Evolutionary conservation across 345 rosid species (phyloP), one percentile per base, ranked within the genome.

Genomic region (Excoecaria agallocha): DNA sequence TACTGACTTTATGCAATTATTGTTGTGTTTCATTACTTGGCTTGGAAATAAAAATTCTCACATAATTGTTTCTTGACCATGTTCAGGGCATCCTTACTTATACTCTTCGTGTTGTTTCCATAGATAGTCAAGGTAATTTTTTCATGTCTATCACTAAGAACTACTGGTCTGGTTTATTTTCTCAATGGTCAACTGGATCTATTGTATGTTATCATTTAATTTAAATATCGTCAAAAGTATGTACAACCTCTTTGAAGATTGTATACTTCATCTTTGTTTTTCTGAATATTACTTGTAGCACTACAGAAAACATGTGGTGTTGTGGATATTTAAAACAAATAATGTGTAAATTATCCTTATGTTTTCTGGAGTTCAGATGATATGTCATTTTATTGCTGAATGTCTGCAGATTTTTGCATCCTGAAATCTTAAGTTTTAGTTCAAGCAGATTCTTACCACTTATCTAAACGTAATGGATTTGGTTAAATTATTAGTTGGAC

Each of bases 91-190:
- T 78, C 66, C 77, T 73, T 72, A 92, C 91, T 10, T 90, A 93
- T 74, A 90, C 97, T 76, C 99, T 98, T 70, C 98, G 94, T 52
- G 75, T 95, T 0, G 66, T 93, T 68, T 95, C 99, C 6, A 69
- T 95, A 41, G 91, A 86, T 69, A 77, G 87, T 55, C 91, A 93
- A 91, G 99, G 99, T 94, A 77, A 75, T 75, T 25, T 8, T 38
- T 62, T 65, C 52, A 54, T 59, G 12, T 24, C 61, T 19, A 39
- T 52, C 49, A 25, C 63, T 52, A 50, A 59, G 52, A 45, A 41
- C 22, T 59, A 25, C 37, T 60, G 2, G 15, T 51, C 12, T 50
- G 24, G 41, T 30, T 68, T 24, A 20, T 24, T 41, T 7, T 57
- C 45, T 25, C 15, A 13, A 37, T 58, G 62, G 58, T 50, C 72